Evolutionary conservation across 2,329 filamentous ascomycete species (phyloP).

Genomic region (Sordariomycetes sp.): DNA sequence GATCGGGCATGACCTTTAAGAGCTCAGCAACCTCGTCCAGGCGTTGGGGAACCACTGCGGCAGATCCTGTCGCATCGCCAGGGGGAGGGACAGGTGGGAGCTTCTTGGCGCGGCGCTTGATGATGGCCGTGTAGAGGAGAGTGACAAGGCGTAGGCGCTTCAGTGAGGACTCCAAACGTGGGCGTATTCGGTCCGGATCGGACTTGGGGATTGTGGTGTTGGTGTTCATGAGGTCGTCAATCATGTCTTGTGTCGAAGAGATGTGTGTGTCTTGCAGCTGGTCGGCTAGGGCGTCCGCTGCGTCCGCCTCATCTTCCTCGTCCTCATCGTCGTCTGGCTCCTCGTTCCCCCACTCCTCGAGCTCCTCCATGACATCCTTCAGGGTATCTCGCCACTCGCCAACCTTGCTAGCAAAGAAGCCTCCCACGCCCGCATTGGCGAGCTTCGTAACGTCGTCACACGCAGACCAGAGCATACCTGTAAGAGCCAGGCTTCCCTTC

Average conservation of each 20-base stretch:
- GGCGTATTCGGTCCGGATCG: slow-evolving; percentile 54
- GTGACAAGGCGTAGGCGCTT: slow-evolving; percentile 58
- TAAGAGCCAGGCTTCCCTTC: slow-evolving; percentile 51
- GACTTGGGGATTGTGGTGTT: slow-evolving; percentile 52
- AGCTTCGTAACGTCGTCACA: slow-evolving; percentile 66
- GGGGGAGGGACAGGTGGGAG: slow-evolving; percentile 33
- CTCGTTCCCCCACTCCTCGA: slow-evolving; percentile 82
- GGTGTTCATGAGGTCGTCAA: slow-evolving; percentile 61
- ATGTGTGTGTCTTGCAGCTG: slow-evolving; percentile 18
- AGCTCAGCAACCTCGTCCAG: slow-evolving; percentile 48
- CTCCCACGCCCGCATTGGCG: slow-evolving; percentile 57
- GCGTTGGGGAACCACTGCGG: slow-evolving; percentile 20
- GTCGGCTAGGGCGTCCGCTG: slow-evolving; percentile 15
- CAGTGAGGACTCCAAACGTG: slow-evolving; percentile 54
- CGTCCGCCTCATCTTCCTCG: slow-evolving; percentile 35
- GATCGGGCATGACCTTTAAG: slow-evolving; percentile 53
- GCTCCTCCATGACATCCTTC: slow-evolving; percentile 73
- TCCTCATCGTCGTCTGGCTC: slow-evolving; percentile 52
- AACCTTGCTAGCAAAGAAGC: slow-evolving; percentile 61
- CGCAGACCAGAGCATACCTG: slow-evolving; percentile 73
- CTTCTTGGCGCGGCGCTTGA: slow-evolving; percentile 60
- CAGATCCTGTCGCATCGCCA: slow-evolving; percentile 8
- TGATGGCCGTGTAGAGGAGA: slow-evolving; percentile 59
- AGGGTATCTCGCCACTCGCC: slow-evolving; percentile 67
- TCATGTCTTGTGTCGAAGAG: slow-evolving; percentile 41